These are phyloP conservation scores for Serendipita sp. DNA, from an alignment of 1,284 basidiomycete genomes.

Conservation along the genomic window DNA sequence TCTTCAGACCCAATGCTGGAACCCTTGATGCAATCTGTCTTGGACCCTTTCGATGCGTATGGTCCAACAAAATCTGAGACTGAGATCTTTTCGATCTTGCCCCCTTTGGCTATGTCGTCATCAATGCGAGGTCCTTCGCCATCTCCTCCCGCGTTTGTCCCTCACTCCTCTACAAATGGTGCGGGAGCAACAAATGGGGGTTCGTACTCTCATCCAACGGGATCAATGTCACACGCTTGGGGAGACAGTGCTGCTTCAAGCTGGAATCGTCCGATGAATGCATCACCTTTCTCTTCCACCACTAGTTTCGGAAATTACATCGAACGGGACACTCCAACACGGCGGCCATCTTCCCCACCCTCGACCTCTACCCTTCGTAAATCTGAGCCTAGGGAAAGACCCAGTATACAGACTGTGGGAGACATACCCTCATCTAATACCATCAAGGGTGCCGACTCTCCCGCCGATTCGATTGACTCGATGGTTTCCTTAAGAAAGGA, in stretches of 20 bases:
- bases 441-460: not conserved
- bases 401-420: not conserved
- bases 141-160: not conserved
- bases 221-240: not conserved
- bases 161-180: too few relatives aligned
- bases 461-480: not conserved
- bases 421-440: not conserved
- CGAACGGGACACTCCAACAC: not conserved
- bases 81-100: constrained; percentile 83
- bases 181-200: too few relatives aligned
- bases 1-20: constrained; percentile 86
- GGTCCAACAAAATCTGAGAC: constrained; percentile 77
- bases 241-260: not conserved
- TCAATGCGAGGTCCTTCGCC: constrained; percentile 1
- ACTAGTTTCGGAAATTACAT: not conserved
- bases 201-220: too few relatives aligned
- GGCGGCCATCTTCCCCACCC: not conserved
- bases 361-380: not conserved
- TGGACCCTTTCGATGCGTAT: constrained; percentile 87
- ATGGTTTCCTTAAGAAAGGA: not conserved
- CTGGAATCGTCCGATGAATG: too few relatives aligned
- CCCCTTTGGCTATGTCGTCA: constrained; percentile 25
- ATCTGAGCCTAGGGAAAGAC: not conserved
- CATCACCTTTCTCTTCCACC: not conserved
- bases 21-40: constrained; percentile 75